Evolutionary conservation across 1,284 basidiomycete genomes (phyloP).

Genomic region (Irpex sp.): DNA sequence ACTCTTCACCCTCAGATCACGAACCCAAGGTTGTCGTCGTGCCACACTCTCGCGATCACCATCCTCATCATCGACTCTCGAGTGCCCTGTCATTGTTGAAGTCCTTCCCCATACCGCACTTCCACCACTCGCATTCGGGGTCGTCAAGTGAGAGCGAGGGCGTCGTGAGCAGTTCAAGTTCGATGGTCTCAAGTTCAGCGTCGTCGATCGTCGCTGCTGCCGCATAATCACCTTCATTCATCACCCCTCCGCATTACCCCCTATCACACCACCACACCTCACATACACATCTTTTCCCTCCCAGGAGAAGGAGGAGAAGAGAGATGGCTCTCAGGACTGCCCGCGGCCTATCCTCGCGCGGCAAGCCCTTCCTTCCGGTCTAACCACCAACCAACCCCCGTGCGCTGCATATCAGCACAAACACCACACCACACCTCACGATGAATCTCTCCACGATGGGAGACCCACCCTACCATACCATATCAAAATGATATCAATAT

Average conservation of each 20-base stretch:
- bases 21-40: background rate
- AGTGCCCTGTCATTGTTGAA: slow-evolving; percentile 24
- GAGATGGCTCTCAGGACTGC: no score
- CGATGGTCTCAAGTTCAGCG: background rate
- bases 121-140: slow-evolving; percentile 11
- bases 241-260: no score
- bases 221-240: no score
- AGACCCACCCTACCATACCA: background rate
- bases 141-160: background rate
- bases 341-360: no score
- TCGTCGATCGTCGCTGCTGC: no score
- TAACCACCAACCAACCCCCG: no score
- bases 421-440: background rate
- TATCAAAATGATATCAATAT: background rate
- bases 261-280: no score
- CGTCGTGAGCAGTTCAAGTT: background rate
- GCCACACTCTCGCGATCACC: background rate
- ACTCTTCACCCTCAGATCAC: background rate
- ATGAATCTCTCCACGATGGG: background rate
- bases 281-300: no score
- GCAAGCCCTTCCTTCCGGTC: no score
- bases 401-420: no score
- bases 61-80: slow-evolving; percentile 10
- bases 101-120: slow-evolving; percentile 27
- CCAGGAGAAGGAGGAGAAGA: no score